Evolutionary conservation across 2,329 filamentous ascomycete genomes (phyloP).

Genomic region (Nigrospora oryzae): DNA sequence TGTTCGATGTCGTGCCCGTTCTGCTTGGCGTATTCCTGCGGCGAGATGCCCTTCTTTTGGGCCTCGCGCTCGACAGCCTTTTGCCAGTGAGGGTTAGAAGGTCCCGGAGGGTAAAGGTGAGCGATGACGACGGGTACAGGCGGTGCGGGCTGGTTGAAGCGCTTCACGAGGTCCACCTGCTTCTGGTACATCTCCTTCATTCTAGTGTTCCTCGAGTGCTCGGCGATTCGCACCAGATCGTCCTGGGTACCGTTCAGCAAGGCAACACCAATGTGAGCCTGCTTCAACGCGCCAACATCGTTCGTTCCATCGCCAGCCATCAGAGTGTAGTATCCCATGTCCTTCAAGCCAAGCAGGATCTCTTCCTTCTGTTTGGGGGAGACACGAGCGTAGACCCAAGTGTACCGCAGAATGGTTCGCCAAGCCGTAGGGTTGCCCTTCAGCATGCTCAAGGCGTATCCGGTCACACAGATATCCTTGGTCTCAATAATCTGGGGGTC

Average conservation of each 20-base stretch:
- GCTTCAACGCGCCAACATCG: slow-evolving; percentile 94
- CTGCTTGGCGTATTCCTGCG: slow-evolving; percentile 46
- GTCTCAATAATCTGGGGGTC: slow-evolving; percentile 71
- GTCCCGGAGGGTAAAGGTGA: slow-evolving; percentile 87
- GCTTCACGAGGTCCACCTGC: slow-evolving; percentile 81
- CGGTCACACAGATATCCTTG: slow-evolving; percentile 93
- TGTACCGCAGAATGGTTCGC: slow-evolving; percentile 70
- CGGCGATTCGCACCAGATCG: slow-evolving; percentile 83
- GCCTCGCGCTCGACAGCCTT: slow-evolving; percentile 87
- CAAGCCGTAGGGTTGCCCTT: slow-evolving; percentile 66
- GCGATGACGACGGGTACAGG: slow-evolving; percentile 89
- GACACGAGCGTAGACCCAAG: slow-evolving; percentile 97
- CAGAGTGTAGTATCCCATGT: slow-evolving; percentile 93
- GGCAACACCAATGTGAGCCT: slow-evolving; percentile 94
- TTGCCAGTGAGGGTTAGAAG: slow-evolving; percentile 85
- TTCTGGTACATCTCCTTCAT: slow-evolving; percentile 99
- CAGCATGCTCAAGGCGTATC: slow-evolving; percentile 86
- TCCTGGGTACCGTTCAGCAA: slow-evolving; percentile 91
- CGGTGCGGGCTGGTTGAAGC: slow-evolving; percentile 90
- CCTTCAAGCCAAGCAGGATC: slow-evolving; percentile 91
- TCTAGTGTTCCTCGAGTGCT: slow-evolving; percentile 88
- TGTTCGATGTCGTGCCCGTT: slow-evolving; percentile 46
- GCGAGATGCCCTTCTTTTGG: slow-evolving; percentile 63
- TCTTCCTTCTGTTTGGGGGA: slow-evolving; percentile 99
- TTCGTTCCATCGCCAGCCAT: slow-evolving; percentile 99